phyloP scores from a whole-genome alignment of 148 eudicot genomes.

The Polygonum aviculare region DNA sequence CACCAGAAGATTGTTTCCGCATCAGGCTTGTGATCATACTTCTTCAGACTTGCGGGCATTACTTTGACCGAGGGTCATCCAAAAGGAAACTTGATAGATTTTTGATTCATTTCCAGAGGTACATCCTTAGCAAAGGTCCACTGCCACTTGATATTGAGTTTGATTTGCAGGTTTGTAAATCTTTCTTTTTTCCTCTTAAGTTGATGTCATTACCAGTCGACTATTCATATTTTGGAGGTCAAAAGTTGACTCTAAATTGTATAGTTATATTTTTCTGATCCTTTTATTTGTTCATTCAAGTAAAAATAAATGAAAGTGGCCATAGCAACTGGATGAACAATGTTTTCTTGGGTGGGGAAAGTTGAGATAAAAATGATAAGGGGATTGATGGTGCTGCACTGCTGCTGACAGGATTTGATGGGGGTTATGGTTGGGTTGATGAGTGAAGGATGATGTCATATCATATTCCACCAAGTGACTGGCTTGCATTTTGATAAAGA shows the following conservation, averaged over 20 bases:
- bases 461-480: not conserved
- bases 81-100: constrained; percentile 87
- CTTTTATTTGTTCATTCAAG: not conserved
- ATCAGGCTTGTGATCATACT: constrained; percentile 79
- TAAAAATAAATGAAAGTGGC: not conserved
- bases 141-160: constrained; percentile 94
- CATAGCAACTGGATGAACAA: not conserved
- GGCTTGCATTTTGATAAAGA: constrained; percentile 4
- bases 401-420: not conserved
- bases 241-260: not conserved
- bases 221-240: not conserved
- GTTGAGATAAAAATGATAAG: not conserved
- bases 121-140: constrained; percentile 69
- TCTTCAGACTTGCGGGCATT: constrained; percentile 97
- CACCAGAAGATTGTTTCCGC: constrained; percentile 95
- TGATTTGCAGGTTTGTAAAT: constrained; percentile 73
- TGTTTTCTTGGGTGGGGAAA: not conserved
- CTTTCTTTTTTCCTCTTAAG: not conserved
- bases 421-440: not conserved
- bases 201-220: not conserved
- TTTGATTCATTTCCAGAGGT: constrained; percentile 83
- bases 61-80: constrained; percentile 92
- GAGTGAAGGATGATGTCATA: not conserved
- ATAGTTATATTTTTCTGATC: not conserved
- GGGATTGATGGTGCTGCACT: constrained; percentile 5